Percentiles rank a stretch among this genome's conserved stretches.
These are phyloP conservation scores for Colletotrichum sp. DNA, from an alignment of 2,329 filamentous ascomycete species.

Conservation along the genomic window DNA sequence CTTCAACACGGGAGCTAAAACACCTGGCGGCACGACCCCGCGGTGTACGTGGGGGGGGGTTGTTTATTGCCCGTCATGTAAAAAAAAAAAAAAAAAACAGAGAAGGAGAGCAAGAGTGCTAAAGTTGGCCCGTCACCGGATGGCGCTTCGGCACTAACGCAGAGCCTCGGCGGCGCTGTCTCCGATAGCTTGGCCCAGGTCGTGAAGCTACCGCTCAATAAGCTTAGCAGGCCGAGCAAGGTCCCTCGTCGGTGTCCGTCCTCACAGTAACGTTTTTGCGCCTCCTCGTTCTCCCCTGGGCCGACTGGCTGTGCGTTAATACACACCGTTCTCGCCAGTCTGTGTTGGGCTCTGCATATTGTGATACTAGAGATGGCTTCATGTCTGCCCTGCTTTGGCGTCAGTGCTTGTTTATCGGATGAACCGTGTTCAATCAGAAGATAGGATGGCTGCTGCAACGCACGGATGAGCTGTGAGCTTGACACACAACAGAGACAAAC, in stretches of 20 bases:
- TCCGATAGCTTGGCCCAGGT: neutral
- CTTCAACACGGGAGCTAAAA: no score
- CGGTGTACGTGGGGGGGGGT: no score
- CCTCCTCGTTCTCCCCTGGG: neutral
- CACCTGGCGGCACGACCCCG: no score
- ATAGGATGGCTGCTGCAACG: slow-evolving; percentile 1
- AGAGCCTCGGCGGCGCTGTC: slow-evolving; percentile 1
- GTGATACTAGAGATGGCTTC: neutral
- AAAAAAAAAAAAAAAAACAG: neutral
- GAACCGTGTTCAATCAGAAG: neutral
- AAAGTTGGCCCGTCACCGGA: neutral
- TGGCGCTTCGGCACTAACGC: neutral
- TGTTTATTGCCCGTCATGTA: no score
- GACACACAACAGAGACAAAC: neutral
- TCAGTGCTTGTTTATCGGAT: neutral
- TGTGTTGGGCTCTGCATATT: neutral
- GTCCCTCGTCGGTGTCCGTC: neutral
- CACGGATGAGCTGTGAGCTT: neutral
- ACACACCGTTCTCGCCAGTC: neutral
- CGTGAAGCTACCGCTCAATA: neutral
- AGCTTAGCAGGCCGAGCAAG: neutral
- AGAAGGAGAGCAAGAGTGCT: neutral
- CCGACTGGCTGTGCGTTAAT: neutral
- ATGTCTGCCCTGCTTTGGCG: neutral
- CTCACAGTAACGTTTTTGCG: neutral